Percentiles rank a stretch among this genome's conserved stretches.
Conservation (phyloP, 208 protist genomes). For the Crithidia bombi region DNA sequence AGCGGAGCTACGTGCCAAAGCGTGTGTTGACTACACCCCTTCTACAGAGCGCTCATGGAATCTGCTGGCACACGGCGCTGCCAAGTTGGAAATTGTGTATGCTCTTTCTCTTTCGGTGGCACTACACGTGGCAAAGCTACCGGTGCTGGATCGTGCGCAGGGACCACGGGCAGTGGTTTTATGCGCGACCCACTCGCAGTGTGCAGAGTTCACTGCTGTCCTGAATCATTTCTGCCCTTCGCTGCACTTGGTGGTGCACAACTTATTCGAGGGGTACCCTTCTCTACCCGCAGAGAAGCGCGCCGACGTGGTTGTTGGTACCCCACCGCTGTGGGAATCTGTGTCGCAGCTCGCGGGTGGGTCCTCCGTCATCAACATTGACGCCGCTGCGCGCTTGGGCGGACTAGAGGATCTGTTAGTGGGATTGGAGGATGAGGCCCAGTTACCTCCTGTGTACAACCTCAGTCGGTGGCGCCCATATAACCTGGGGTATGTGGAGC, state of each 20-base stretch:
- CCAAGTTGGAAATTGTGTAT: conserved; percentile 72
- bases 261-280: conserved; percentile 76
- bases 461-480: conserved; percentile 73
- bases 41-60: not conserved
- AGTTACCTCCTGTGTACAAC: conserved; percentile 48
- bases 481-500: conserved; percentile 47
- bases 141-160: conserved; percentile 59
- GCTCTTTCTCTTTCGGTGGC: conserved; percentile 61
- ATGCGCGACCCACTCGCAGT: conserved; percentile 77
- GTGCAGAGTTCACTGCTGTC: conserved; percentile 58
- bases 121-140: conserved; percentile 62
- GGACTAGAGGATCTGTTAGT: conserved; percentile 66
- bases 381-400: conserved; percentile 12
- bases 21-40: conserved; percentile 3
- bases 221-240: conserved; percentile 53
- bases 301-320: conserved; percentile 81
- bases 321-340: conserved; percentile 70
- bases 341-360: conserved; percentile 33
- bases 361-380: not conserved
- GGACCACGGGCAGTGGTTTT: conserved; percentile 74
- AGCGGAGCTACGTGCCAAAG: conserved; percentile 35
- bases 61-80: conserved; percentile 37
- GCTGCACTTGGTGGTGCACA: conserved; percentile 83
- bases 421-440: conserved; percentile 31
- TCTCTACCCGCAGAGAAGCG: conserved; percentile 56